These are phyloP conservation scores for Gaeumannomyces sp. DNA, from an alignment of 2,329 filamentous ascomycete species.

Conservation along the genomic window DNA sequence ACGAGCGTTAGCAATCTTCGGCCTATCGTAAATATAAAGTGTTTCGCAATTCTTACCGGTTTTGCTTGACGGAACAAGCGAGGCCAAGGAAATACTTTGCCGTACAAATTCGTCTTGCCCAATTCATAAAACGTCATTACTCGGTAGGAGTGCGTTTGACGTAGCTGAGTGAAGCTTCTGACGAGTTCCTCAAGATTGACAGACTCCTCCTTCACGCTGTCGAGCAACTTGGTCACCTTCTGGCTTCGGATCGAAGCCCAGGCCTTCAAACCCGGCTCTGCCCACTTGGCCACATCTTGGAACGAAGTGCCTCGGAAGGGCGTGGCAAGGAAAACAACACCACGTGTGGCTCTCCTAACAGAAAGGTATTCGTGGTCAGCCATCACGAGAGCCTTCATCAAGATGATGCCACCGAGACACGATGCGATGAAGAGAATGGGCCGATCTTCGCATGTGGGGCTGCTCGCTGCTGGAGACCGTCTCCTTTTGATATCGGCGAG, in stretches of 20 bases:
- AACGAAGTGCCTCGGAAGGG: constrained; percentile 24
- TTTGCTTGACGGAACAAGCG: constrained; percentile 11
- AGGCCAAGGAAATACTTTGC: constrained; percentile 16
- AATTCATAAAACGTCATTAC: constrained; percentile 21
- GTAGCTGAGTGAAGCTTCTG: constrained; percentile 17
- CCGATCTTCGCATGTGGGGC: constrained; percentile 10
- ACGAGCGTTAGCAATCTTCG: constrained; percentile 11
- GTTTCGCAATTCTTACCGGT: constrained; percentile 13
- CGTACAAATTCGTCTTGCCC: constrained; percentile 16
- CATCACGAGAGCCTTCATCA: constrained; percentile 22
- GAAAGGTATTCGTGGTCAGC: constrained; percentile 15
- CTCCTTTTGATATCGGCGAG: constrained; percentile 20
- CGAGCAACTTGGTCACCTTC: constrained; percentile 16
- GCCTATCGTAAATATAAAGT: not conserved
- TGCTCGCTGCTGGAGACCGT: not conserved
- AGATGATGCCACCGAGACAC: constrained; percentile 27
- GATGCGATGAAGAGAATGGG: constrained; percentile 27
- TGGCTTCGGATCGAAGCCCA: constrained; percentile 14
- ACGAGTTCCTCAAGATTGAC: constrained; percentile 18
- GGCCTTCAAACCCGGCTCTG: constrained; percentile 15
- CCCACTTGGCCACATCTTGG: constrained; percentile 18
- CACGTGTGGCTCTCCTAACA: constrained; percentile 17
- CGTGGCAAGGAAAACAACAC: constrained; percentile 23
- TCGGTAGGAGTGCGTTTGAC: constrained; percentile 9
- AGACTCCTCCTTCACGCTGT: constrained; percentile 14